Evolutionary conservation across 1,284 basidiomycete genomes (phyloP).

Genomic region (Mrakiaceae sp.): DNA sequence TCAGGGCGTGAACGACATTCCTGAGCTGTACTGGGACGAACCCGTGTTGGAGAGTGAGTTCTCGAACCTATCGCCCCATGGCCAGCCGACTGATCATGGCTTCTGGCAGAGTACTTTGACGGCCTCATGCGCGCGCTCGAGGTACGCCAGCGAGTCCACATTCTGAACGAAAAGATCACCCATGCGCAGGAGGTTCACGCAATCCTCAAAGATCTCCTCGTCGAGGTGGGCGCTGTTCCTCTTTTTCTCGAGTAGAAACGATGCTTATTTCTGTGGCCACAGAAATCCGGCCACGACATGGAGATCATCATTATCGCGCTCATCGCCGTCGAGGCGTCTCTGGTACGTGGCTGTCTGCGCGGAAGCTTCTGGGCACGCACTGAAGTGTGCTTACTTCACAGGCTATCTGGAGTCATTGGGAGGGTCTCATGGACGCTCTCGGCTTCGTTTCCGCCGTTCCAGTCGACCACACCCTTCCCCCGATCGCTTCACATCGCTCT

Average conservation of each 20-base stretch:
- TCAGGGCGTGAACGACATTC: conserved; percentile 54
- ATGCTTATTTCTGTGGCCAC: conserved; percentile 8
- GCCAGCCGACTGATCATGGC: background rate
- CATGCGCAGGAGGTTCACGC: conserved; percentile 73
- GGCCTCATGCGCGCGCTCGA: conserved; percentile 68
- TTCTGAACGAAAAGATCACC: conserved; percentile 82
- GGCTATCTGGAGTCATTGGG: too few species aligned
- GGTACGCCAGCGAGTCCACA: conserved; percentile 61
- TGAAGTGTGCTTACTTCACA: too few species aligned
- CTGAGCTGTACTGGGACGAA: conserved; percentile 79
- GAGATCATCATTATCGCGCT: conserved; percentile 81
- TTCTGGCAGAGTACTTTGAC: conserved; percentile 61
- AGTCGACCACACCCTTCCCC: too few species aligned
- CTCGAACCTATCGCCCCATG: background rate
- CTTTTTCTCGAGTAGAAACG: background rate
- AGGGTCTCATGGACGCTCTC: too few species aligned
- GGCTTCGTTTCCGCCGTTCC: too few species aligned
- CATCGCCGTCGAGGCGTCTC: conserved; percentile 64
- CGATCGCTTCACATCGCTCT: too few species aligned
- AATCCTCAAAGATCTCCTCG: conserved; percentile 62
- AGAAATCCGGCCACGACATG: conserved; percentile 79
- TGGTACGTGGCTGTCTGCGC: too few species aligned
- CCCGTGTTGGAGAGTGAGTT: conserved; percentile 66
- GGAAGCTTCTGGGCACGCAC: too few species aligned
- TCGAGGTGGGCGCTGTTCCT: conserved; percentile 46